These are phyloP conservation scores for Naganishia liquefaciens DNA, from an alignment of 1,284 basidiomycete genomes.

Conservation along the genomic window DNA sequence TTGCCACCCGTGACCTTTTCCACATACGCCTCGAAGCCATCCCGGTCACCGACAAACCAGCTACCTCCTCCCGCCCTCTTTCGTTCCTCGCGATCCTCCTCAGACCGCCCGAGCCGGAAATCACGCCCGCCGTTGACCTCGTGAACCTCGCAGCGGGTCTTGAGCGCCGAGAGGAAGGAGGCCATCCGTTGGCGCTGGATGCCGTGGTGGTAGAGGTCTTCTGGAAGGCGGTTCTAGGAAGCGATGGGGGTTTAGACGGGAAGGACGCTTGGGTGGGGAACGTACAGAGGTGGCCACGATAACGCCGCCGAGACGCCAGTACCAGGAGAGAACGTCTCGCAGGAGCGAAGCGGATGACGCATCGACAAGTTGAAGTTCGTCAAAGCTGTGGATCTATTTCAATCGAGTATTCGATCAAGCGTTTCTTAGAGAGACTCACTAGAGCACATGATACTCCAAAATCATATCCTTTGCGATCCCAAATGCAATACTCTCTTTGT, in stretches of 20 bases:
- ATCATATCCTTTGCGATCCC: slow-evolving; percentile 54
- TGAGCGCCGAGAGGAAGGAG: slow-evolving; percentile 66
- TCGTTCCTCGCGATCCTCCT: slow-evolving; percentile 45
- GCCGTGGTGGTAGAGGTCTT: slow-evolving; percentile 69
- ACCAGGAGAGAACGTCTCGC: slow-evolving; percentile 71
- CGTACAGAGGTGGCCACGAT: slow-evolving; percentile 59
- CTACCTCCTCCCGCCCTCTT: slow-evolving; percentile 39
- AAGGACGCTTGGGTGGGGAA: slow-evolving; percentile 41
- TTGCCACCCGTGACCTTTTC: slow-evolving; percentile 37
- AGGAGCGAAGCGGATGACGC: slow-evolving; percentile 67
- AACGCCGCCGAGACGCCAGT: slow-evolving; percentile 72
- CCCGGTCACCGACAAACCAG: slow-evolving; percentile 42
- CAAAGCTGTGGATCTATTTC: slow-evolving; percentile 58
- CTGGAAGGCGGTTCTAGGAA: slow-evolving; percentile 62
- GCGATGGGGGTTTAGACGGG: slow-evolving; percentile 32
- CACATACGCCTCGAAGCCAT: slow-evolving; percentile 48
- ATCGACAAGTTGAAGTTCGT: slow-evolving; percentile 72
- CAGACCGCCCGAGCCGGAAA: slow-evolving; percentile 48
- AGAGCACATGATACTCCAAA: slow-evolving; percentile 54
- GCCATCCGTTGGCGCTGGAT: slow-evolving; percentile 66
- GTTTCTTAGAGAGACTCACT: slow-evolving; percentile 46
- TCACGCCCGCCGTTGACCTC: slow-evolving; percentile 59
- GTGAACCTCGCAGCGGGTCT: slow-evolving; percentile 64
- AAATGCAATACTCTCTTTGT: slow-evolving; percentile 51
- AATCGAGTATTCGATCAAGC: no score